phyloP scores from a whole-genome alignment of 1,284 basidiomycete species.

The Ceratorhiza oryzae-sativae region DNA sequence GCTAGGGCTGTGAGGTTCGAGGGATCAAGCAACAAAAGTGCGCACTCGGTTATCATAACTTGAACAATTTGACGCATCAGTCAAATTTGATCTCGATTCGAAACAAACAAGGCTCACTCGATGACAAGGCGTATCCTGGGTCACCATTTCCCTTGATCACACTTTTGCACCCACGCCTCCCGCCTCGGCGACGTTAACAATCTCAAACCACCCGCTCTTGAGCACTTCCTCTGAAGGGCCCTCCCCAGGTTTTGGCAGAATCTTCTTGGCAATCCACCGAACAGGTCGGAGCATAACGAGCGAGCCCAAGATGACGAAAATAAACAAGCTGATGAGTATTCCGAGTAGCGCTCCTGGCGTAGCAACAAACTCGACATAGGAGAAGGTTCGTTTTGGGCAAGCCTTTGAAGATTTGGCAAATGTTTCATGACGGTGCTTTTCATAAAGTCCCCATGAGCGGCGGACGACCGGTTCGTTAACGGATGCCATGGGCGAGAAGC shows the following conservation, averaged over 20 bases:
- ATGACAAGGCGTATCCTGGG: slow-evolving; percentile 76
- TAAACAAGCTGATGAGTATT: slow-evolving; percentile 53
- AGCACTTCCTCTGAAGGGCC: slow-evolving; percentile 69
- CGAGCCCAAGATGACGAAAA: slow-evolving; percentile 52
- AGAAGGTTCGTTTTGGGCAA: slow-evolving; percentile 54
- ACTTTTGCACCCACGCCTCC: slow-evolving; percentile 66
- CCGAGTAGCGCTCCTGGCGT: slow-evolving; percentile 56
- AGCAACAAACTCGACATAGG: slow-evolving; percentile 74
- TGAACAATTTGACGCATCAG: neutral
- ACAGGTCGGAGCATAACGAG: slow-evolving; percentile 21
- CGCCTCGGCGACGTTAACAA: slow-evolving; percentile 62
- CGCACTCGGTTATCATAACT: slow-evolving; percentile 81
- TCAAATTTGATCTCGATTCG: neutral
- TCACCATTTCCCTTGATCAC: slow-evolving; percentile 72
- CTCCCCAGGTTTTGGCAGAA: slow-evolving; percentile 63
- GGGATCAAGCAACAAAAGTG: slow-evolving; percentile 66
- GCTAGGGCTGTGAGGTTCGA: slow-evolving; percentile 63
- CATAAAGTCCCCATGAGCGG: slow-evolving; percentile 76
- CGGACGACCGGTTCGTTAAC: slow-evolving; percentile 76
- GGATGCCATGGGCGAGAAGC: slow-evolving; percentile 67
- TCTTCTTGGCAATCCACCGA: slow-evolving; percentile 60
- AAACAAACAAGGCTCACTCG: slow-evolving; percentile 54
- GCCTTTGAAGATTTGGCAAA: neutral
- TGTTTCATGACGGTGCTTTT: slow-evolving; percentile 24
- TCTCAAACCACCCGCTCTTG: slow-evolving; percentile 62